Conservation (phyloP, 805 yeast species). For the Starmerella stigmatis region DNA sequence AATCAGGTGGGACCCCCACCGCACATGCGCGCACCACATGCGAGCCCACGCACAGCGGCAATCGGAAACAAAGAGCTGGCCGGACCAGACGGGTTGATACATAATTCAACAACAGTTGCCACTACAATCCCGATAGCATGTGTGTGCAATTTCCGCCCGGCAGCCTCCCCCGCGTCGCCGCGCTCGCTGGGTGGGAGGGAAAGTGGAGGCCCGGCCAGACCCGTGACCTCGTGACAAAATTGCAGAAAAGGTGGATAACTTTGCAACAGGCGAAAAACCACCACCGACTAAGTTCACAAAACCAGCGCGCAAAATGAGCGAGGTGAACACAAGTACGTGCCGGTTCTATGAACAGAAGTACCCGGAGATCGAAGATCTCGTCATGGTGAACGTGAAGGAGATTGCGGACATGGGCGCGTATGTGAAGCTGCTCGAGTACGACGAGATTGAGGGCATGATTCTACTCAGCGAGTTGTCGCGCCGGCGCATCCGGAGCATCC, state of each 20-base stretch:
- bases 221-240: constrained; percentile 9
- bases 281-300: background rate
- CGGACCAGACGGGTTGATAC: no score
- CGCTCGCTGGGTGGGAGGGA: no score
- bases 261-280: background rate
- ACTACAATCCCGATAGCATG: no score
- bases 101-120: no score
- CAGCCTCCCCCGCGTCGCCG: no score
- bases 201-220: background rate
- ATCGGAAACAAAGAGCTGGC: no score
- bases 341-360: constrained; percentile 96
- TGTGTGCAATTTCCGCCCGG: no score
- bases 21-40: no score
- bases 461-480: constrained; percentile 89
- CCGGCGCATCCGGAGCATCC: constrained; percentile 97
- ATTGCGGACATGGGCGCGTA: constrained; percentile 99
- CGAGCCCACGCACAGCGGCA: no score
- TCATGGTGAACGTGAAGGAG: constrained; percentile 83
- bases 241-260: constrained; percentile 3
- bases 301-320: no score
- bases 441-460: constrained; percentile 98
- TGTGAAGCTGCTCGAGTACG: constrained; percentile 85
- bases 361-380: constrained; percentile 98
- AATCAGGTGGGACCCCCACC: no score
- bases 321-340: constrained; percentile 54